phyloP scores from a whole-genome alignment of 1,284 basidiomycete genomes.

The Austroboletus novae-zelandiae region DNA sequence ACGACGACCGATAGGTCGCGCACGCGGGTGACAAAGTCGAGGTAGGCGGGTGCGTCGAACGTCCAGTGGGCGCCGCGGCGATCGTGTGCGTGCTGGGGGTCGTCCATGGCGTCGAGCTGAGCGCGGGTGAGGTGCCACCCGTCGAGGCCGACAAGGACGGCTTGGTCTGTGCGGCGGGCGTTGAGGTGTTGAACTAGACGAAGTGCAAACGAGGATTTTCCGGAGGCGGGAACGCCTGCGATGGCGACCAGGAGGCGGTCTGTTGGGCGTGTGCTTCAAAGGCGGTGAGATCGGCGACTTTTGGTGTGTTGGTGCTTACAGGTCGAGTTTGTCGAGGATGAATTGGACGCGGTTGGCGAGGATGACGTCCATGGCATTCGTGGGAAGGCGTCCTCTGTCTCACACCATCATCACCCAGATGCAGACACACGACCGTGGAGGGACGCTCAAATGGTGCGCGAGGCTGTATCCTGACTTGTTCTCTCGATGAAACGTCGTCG shows the following conservation, averaged over 20 bases:
- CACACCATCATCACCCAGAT: too few relatives aligned
- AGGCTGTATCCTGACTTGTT: too few relatives aligned
- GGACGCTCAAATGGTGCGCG: too few relatives aligned
- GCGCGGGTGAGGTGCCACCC: conserved; percentile 81
- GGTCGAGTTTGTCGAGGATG: conserved; percentile 28
- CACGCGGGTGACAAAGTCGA: conserved; percentile 57
- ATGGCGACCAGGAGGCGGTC: conserved; percentile 74
- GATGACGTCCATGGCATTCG: conserved; percentile 33
- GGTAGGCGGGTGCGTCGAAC: conserved; percentile 64
- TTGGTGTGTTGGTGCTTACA: conserved; percentile 2
- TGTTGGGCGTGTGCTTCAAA: conserved; percentile 5
- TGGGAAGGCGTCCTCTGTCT: too few relatives aligned
- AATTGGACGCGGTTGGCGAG: conserved; percentile 32
- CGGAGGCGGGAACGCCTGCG: conserved; percentile 79
- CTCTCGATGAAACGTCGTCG: conserved; percentile 1
- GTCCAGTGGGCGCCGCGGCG: conserved; percentile 75
- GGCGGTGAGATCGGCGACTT: not conserved
- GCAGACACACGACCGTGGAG: too few relatives aligned
- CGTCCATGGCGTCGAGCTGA: conserved; percentile 64
- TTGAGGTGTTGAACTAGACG: conserved; percentile 43
- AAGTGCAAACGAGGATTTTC: conserved; percentile 73
- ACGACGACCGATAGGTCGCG: conserved; percentile 38
- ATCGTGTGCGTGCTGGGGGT: conserved; percentile 71
- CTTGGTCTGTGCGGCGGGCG: conserved; percentile 31
- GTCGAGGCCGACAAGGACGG: conserved; percentile 72